Conservation (phyloP, 495 filamentous ascomycete species). For the Neurospora africana region DNA sequence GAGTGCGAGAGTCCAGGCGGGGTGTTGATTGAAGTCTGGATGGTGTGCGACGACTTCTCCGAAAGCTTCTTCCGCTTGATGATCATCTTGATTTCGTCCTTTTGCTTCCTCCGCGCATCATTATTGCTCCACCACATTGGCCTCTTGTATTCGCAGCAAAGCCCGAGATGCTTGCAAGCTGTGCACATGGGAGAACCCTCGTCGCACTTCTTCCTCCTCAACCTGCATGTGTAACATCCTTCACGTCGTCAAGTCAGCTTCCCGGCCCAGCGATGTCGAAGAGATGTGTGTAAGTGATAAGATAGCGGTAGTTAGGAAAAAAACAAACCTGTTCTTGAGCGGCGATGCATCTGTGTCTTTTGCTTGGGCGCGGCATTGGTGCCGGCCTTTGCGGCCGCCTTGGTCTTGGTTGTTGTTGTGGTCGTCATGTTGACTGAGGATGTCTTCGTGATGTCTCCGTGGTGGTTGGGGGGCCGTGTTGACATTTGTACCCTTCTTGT, state of each 20-base stretch:
- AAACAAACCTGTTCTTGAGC: slow-evolving; percentile 83
- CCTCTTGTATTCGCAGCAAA: slow-evolving; percentile 90
- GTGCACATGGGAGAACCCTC: slow-evolving; percentile 78
- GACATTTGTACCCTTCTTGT: slow-evolving; percentile 48
- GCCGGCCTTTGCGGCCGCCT: slow-evolving; percentile 40
- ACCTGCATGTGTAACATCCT: slow-evolving; percentile 96
- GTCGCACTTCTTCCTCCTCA: slow-evolving; percentile 96
- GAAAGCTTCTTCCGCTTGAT: slow-evolving; percentile 93
- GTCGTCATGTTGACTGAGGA: slow-evolving; percentile 35
- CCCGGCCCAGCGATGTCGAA: neutral
- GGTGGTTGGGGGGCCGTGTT: slow-evolving; percentile 46
- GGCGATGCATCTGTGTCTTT: slow-evolving; percentile 75
- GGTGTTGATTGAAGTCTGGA: slow-evolving; percentile 46
- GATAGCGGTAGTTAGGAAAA: slow-evolving; percentile 1
- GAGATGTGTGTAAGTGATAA: slow-evolving; percentile 2
- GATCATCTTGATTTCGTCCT: slow-evolving; percentile 91
- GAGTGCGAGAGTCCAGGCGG: slow-evolving; percentile 77
- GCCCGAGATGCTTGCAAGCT: slow-evolving; percentile 77
- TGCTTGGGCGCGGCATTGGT: slow-evolving; percentile 47
- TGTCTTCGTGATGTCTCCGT: slow-evolving; percentile 39
- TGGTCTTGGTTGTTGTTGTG: slow-evolving; percentile 40
- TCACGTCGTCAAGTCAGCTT: slow-evolving; percentile 21
- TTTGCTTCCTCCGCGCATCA: slow-evolving; percentile 72
- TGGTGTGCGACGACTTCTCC: slow-evolving; percentile 61
- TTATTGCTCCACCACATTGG: slow-evolving; percentile 95